Percentiles rank a stretch among this genome's conserved stretches.
These are phyloP conservation scores for Eutrema yunnanense DNA, from an alignment of 345 rosid species.

Conservation along the genomic window DNA sequence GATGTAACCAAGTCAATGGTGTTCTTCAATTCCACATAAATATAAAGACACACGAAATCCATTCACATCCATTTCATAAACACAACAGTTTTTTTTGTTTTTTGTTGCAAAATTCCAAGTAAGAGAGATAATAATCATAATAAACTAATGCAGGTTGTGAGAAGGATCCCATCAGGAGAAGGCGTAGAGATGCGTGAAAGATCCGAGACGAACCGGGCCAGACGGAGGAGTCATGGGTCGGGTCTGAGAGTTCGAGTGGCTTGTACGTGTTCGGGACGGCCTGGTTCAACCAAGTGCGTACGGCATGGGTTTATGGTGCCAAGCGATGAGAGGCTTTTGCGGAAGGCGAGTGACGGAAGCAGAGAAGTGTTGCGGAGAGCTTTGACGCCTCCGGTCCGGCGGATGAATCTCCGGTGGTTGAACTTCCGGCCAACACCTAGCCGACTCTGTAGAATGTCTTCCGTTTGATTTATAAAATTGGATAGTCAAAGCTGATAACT, in stretches of 20 bases:
- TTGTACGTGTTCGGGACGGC: slow-evolving; percentile 29
- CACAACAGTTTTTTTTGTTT: neutral
- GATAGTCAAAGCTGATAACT: neutral
- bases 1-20: slow-evolving; percentile 7
- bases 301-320: slow-evolving; percentile 34
- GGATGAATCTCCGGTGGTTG: slow-evolving; percentile 44
- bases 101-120: neutral
- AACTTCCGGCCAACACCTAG: slow-evolving; percentile 49
- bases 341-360: slow-evolving; percentile 17
- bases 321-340: slow-evolving; percentile 25
- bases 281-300: slow-evolving; percentile 23
- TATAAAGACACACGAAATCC: slow-evolving; percentile 25
- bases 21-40: neutral
- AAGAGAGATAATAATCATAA: neutral
- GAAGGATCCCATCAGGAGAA: slow-evolving; percentile 29
- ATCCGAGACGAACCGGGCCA: slow-evolving; percentile 6
- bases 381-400: slow-evolving; percentile 38
- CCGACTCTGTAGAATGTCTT: slow-evolving; percentile 44
- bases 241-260: slow-evolving; percentile 17
- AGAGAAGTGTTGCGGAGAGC: slow-evolving; percentile 45
- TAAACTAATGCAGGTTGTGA: slow-evolving; percentile 18
- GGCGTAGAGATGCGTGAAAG: slow-evolving; percentile 20
- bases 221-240: slow-evolving; percentile 15
- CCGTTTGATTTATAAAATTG: slow-evolving; percentile 16
- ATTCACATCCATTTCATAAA: neutral